phyloP scores from a whole-genome alignment of 495 filamentous ascomycete species.

The Penicillium lagena region DNA sequence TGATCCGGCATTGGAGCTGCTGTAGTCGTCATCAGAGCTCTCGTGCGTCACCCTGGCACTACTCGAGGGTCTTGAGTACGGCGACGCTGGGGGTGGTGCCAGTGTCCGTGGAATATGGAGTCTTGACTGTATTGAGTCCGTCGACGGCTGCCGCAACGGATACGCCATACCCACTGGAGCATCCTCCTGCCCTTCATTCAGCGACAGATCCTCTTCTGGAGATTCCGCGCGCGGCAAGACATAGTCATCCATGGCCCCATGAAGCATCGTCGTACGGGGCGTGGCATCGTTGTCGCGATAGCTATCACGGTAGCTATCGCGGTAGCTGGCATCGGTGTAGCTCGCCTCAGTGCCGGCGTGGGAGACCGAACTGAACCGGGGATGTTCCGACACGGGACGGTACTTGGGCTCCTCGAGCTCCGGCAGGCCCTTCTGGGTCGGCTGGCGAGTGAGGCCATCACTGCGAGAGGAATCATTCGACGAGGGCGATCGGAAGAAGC shows the following conservation, averaged over 20 bases:
- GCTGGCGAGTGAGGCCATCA: constrained; percentile 24
- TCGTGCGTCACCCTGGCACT: constrained; percentile 54
- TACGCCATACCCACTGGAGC: constrained; percentile 7
- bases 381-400: constrained; percentile 67
- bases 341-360: constrained; percentile 41
- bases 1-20: constrained; percentile 45
- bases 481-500: constrained; percentile 60
- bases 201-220: constrained; percentile 33
- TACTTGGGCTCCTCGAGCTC: constrained; percentile 55
- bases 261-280: constrained; percentile 17
- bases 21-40: constrained; percentile 59
- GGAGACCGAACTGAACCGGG: constrained; percentile 60
- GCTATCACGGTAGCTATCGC: no score
- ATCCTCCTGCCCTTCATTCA: background rate
- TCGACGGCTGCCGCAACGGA: constrained; percentile 31
- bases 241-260: constrained; percentile 28
- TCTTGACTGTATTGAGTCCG: constrained; percentile 37
- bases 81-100: constrained; percentile 48
- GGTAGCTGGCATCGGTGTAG: background rate
- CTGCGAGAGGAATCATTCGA: constrained; percentile 24
- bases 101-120: constrained; percentile 41
- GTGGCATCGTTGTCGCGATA: constrained; percentile 23
- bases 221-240: constrained; percentile 40
- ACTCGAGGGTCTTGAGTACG: constrained; percentile 45
- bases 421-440: constrained; percentile 39